Base-by-base conservation (phyloP, 305 asterid species). In the Ilex paraguariensis region DNA sequence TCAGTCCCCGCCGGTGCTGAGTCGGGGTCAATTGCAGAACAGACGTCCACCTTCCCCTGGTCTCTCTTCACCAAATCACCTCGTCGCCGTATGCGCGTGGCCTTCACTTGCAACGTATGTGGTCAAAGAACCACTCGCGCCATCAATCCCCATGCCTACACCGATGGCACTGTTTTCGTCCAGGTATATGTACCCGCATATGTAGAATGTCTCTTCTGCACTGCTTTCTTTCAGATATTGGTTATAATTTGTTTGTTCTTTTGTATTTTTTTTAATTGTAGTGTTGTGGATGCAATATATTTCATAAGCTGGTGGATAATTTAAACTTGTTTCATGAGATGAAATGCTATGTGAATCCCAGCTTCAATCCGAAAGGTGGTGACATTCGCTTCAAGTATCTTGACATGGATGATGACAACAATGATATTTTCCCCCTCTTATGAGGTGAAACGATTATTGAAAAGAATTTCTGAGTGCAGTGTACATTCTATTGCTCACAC, bases 51-150 rank as follows among this genome's bases (percentile, higher is more conserved):
- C 54, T 93, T 93, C 79, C 99, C 99, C 0, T 93, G 97, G 99
- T 87, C 97, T 0, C 90, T 93, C 60, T 93, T 90, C 77, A 93
- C 97, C 40, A 93, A 86, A 63, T 93, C 99, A 10, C 97, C 97
- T 0, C 75, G 99, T 31, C 89, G 99, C 0, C 83, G 99, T 49
- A 92, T 92, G 98, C 91, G 86, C 9, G 97, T 92, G 74, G 93
- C 97, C 0, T 92, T 89, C 79, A 92, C 93, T 53, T 92, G 98
- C 80, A 92, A 89, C 21, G 89, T 89, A 6, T 92, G 98, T 50
- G 96, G 98, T 53, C 98, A 92, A 71, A 84, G 98, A 65, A 92
- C 98, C 14, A 92, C 97, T 0, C 95, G 99, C 4, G 99, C 99
- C 46, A 93, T 93, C 78, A 92, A 92, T 65, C 98, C 97, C 0